phyloP scores from a whole-genome alignment of 208 protist species.

The Wallacemonas rigidus region DNA sequence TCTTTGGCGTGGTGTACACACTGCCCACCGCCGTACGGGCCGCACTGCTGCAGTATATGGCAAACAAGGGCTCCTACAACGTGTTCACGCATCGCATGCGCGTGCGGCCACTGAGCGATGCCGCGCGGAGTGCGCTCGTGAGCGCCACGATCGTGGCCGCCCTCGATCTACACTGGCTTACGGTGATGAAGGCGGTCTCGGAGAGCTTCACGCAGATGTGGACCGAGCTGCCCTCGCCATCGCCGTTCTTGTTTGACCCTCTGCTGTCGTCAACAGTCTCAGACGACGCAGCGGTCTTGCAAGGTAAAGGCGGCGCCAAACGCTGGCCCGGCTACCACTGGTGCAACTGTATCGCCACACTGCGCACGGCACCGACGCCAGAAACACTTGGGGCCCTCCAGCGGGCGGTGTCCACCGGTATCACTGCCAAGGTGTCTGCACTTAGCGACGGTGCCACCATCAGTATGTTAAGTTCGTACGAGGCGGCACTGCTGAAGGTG shows the following conservation, averaged over 20 bases:
- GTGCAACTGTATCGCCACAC: conserved; percentile 46
- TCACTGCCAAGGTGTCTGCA: no score
- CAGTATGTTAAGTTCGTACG: not conserved
- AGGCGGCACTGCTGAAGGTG: not conserved
- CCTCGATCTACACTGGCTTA: conserved; percentile 23
- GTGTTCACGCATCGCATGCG: conserved; percentile 14
- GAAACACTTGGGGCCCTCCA: conserved; percentile 20
- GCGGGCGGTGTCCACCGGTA: not conserved
- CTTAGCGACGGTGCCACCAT: no score
- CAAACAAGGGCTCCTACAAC: conserved; percentile 46
- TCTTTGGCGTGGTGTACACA: conserved; percentile 41
- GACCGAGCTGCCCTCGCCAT: conserved; percentile 19
- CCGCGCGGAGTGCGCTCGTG: not conserved
- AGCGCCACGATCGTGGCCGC: conserved; percentile 27
- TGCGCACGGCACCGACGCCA: conserved; percentile 27
- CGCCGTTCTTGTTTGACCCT: no score
- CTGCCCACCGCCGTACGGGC: conserved; percentile 22
- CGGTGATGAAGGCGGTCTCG: conserved; percentile 5
- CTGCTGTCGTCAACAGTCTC: not conserved
- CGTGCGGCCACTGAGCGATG: not conserved
- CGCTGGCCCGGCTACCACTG: conserved; percentile 52
- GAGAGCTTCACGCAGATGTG: conserved; percentile 4
- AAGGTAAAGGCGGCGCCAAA: conserved; percentile 13
- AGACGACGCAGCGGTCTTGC: not conserved
- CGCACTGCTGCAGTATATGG: conserved; percentile 37